These are phyloP conservation scores for Lomentospora prolificans DNA, from an alignment of 2,329 filamentous ascomycete species.

Conservation along the genomic window DNA sequence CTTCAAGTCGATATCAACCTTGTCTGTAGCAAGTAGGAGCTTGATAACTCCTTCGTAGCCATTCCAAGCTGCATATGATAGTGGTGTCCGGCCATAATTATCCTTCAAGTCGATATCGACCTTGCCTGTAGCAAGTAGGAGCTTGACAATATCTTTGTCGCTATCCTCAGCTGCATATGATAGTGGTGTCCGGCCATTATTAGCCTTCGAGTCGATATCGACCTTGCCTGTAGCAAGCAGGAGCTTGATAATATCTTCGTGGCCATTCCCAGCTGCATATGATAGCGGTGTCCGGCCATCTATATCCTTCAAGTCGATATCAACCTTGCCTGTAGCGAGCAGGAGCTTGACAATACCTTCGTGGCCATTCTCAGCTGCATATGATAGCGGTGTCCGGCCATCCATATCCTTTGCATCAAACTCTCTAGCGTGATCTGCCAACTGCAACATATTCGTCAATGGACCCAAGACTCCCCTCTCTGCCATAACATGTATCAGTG, in stretches of 20 bases:
- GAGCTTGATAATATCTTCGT: not conserved
- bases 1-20: too few species aligned
- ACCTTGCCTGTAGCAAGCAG: not conserved
- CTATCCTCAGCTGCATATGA: too few species aligned
- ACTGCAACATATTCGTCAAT: not conserved
- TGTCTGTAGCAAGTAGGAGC: too few species aligned
- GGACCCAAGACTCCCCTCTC: not conserved
- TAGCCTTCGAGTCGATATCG: not conserved
- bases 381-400: not conserved
- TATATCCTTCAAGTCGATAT: not conserved
- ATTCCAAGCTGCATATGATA: too few species aligned
- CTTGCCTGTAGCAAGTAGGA: too few species aligned
- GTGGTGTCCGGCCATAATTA: too few species aligned
- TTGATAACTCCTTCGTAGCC: too few species aligned
- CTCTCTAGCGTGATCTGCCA: not conserved
- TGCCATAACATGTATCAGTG: not conserved
- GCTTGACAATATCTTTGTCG: too few species aligned
- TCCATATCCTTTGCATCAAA: not conserved
- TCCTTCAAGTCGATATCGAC: too few species aligned
- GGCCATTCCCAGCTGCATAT: not conserved
- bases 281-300: constrained; percentile 3
- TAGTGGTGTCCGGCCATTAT: too few species aligned
- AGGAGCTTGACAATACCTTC: not conserved
- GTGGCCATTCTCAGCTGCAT: not conserved
- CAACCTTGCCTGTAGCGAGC: not conserved